Evolutionary conservation across 1,284 basidiomycete genomes (phyloP), one percentile per base, ranked within the genome.

Genomic region (Moesziomyces parantarcticus): DNA sequence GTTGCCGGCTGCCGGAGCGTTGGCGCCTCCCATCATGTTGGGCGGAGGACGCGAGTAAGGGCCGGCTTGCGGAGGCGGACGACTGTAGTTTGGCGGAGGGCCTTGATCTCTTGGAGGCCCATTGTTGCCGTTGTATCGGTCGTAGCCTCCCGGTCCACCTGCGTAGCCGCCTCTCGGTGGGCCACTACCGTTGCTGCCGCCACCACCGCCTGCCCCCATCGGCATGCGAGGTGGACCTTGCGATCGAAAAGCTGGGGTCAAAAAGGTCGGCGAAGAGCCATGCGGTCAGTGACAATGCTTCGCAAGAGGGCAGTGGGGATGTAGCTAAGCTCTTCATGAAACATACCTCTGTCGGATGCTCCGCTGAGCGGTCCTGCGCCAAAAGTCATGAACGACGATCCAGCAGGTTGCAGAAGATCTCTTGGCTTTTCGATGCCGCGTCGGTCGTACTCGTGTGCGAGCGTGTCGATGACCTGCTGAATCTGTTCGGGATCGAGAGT

Each of bases 401-500:
- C 73, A 3, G 57, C 59, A 1, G 69, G 59, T n/a, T 69, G 63
- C 2, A 66, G 56, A 11, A 79, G 67, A 40, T 77, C 76, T 34
- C 67, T 58, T 18, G 78, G 77, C 58, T 75, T 75, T 8, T 71
- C 75, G 39, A 80, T 51, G 16, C 68, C 62, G 5, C 65, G 63
- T 21, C 65, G 47, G 84, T 97, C 93, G 84, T 97, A 97, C 43
- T 91, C 90, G 48, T 91, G 89, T 45, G 92, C 93, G 84, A 99
- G 94, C 84, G 94, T 92, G 88, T 98, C 94, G 83, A 97, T 95
- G 84, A 97, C 93, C 78, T 87, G 92, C 85, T 98, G 95, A 14
- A 95, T 93, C 85, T 96, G 94, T 86, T 97, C 93, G 84, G 96
- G 93, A 60, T 94, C 94, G 64, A 98, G 89, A 5, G 92, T 93